phyloP scores from a whole-genome alignment of 2,329 filamentous ascomycete species.

The Penicillium sp. region DNA sequence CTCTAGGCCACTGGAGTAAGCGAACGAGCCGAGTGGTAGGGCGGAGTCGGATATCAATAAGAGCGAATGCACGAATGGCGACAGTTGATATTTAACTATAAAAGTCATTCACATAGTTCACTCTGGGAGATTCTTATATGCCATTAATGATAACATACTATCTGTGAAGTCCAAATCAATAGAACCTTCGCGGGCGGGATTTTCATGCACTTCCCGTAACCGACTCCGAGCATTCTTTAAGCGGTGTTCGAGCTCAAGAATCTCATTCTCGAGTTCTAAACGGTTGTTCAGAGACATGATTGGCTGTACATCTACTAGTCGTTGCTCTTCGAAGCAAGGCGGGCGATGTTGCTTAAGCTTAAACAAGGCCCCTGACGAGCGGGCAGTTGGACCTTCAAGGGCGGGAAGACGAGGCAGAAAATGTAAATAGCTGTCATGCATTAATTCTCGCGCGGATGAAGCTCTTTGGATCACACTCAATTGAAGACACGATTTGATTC shows the following conservation, averaged over 20 bases:
- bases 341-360: constrained; percentile 16
- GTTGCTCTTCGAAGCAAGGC: not conserved
- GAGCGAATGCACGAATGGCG: constrained; percentile 47
- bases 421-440: constrained; percentile 2
- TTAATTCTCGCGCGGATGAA: not conserved
- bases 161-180: constrained; percentile 6
- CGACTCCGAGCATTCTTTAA: constrained; percentile 44
- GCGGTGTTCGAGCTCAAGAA: constrained; percentile 46
- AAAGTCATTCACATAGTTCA: not conserved
- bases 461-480: not conserved
- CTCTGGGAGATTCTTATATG: not conserved
- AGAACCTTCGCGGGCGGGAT: constrained; percentile 1
- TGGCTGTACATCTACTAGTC: not conserved
- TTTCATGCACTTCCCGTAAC: constrained; percentile 26
- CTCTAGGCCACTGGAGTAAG: constrained; percentile 62
- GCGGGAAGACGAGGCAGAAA: constrained; percentile 15
- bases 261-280: constrained; percentile 31
- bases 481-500: not conserved
- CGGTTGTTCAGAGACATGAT: constrained; percentile 5
- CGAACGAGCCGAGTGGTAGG: constrained; percentile 61
- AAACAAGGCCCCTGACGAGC: constrained; percentile 9
- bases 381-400: not conserved
- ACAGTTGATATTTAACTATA: constrained; percentile 4
- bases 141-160: constrained; percentile 12
- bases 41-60: constrained; percentile 62